These are phyloP conservation scores for Cystobasidiaceae sp. DNA, from an alignment of 1,284 basidiomycete genomes.

Conservation along the genomic window DNA sequence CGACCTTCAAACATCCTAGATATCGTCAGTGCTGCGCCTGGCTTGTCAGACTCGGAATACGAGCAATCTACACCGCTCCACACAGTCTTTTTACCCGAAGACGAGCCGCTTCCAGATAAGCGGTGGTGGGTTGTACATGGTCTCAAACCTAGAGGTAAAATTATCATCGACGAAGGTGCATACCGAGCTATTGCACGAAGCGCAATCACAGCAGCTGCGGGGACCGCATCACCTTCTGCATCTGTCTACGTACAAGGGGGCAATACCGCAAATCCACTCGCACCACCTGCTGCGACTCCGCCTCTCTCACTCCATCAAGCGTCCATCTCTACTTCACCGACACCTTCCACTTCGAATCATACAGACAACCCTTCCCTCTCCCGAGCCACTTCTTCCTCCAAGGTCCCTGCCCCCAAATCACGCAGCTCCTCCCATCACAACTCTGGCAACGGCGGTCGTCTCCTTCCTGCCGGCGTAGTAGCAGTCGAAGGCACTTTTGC, in stretches of 20 bases:
- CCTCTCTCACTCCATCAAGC: not conserved
- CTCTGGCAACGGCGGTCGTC: slow-evolving; percentile 75
- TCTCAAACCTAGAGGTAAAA: slow-evolving; percentile 74
- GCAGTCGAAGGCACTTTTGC: slow-evolving; percentile 85
- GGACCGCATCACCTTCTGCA: not conserved
- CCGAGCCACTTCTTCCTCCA: slow-evolving; percentile 1
- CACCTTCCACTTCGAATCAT: not conserved
- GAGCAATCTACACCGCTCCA: slow-evolving; percentile 59
- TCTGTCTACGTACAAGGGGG: not conserved
- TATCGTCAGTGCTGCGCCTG: slow-evolving; percentile 56
- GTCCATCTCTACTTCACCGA: not conserved
- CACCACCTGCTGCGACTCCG: not conserved
- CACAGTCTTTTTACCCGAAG: slow-evolving; percentile 76
- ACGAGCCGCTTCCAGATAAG: slow-evolving; percentile 72
- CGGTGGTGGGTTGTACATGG: slow-evolving; percentile 96
- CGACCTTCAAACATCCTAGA: slow-evolving; percentile 69
- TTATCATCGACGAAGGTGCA: slow-evolving; percentile 85
- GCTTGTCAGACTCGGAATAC: slow-evolving; percentile 31
- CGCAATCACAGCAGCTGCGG: not conserved
- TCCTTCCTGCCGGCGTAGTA: slow-evolving; percentile 84
- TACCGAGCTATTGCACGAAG: slow-evolving; percentile 61
- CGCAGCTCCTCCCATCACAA: not conserved
- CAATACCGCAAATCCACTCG: not conserved
- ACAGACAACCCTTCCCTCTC: not conserved
- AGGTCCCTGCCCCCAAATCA: not conserved